Evolutionary conservation across 108 stramenopile genomes (phyloP).

Genomic region (Cyclotella choctawhatcheeana): DNA sequence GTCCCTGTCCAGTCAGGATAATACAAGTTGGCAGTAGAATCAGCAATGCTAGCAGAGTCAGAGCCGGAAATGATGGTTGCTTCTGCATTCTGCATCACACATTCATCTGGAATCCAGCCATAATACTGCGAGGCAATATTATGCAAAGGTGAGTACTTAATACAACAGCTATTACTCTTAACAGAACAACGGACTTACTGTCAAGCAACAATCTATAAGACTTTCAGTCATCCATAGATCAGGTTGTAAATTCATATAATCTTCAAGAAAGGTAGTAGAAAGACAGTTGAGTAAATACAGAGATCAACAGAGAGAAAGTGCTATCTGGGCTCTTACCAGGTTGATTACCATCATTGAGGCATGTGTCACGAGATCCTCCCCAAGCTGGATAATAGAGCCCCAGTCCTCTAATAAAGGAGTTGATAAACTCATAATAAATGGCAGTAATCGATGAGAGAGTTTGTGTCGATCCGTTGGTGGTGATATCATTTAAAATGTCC

Average conservation of each 20-base stretch:
- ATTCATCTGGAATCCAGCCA: constrained; percentile 2
- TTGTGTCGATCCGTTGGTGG: not conserved
- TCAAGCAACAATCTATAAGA: constrained; percentile 16
- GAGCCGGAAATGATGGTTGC: not conserved
- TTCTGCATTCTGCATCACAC: not conserved
- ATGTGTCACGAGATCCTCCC: constrained; percentile 9
- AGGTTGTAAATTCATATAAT: constrained; percentile 23
- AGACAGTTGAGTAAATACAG: not conserved
- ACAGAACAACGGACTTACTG: too few relatives aligned
- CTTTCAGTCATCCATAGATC: not conserved
- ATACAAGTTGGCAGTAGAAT: constrained; percentile 9
- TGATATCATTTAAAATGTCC: constrained; percentile 11
- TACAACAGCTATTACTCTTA: too few relatives aligned
- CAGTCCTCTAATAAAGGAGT: constrained; percentile 17
- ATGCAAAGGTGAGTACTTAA: too few relatives aligned
- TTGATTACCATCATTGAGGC: constrained; percentile 21
- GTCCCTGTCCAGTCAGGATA: constrained; percentile 21
- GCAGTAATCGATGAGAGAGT: constrained; percentile 10
- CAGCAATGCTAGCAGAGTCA: not conserved
- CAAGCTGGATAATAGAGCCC: constrained; percentile 22
- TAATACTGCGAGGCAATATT: too few relatives aligned
- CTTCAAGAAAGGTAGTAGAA: not conserved
- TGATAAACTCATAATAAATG: constrained; percentile 14
- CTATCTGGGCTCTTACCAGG: not conserved
- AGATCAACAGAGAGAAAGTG: not conserved